Conservation (phyloP, 257 asterid species). For the Cynanchum wilfordii region DNA sequence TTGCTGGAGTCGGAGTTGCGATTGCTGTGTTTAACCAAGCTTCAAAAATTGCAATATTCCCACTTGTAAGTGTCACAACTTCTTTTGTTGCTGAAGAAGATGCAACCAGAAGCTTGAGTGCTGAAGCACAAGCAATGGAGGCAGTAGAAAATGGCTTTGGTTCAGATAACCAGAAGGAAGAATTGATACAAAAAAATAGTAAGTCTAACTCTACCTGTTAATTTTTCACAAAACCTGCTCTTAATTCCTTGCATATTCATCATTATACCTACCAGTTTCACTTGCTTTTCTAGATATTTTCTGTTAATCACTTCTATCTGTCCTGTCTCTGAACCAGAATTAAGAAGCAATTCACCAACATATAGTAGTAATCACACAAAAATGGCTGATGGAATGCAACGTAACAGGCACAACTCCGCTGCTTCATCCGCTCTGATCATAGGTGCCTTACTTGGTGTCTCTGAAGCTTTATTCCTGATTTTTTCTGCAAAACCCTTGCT, state of each 20-base stretch:
- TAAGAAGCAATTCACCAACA: background rate
- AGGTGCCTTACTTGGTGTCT: constrained; percentile 44
- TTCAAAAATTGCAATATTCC: constrained; percentile 51
- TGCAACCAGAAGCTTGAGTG: constrained; percentile 19
- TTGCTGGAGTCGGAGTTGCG: constrained; percentile 60
- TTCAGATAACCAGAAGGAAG: constrained; percentile 7
- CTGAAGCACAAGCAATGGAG: constrained; percentile 28
- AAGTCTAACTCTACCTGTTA: background rate
- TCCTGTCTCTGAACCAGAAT: constrained; percentile 11
- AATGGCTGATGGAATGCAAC: constrained; percentile 15
- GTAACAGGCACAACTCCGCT: constrained; percentile 35
- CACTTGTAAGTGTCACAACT: constrained; percentile 57
- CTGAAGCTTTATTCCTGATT: constrained; percentile 40
- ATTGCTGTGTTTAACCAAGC: constrained; percentile 56
- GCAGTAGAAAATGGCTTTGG: constrained; percentile 7
- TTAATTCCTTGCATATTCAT: background rate
- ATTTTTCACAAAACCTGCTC: background rate
- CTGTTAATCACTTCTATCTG: constrained; percentile 1
- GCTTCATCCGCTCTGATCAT: constrained; percentile 49
- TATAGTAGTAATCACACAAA: background rate
- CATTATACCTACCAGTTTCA: background rate
- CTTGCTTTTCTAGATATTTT: background rate
- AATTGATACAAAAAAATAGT: constrained; percentile 13
- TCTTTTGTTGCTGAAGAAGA: constrained; percentile 70
- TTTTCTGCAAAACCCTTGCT: constrained; percentile 40